Base-by-base conservation (phyloP, 495 filamentous ascomycete species). In the Pseudevernia furfuracea region DNA sequence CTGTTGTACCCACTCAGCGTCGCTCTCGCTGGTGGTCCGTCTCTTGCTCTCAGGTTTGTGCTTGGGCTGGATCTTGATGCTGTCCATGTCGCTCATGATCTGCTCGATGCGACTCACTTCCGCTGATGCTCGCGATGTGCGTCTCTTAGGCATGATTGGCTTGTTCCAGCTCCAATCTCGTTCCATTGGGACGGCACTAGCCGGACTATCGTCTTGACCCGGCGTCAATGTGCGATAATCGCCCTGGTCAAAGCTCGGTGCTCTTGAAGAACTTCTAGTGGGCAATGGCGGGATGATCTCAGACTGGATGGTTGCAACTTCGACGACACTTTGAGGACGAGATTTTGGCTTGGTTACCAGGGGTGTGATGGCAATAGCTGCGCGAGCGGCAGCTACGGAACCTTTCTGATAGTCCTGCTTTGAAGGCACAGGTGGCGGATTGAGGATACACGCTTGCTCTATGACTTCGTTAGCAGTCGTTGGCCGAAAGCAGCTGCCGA, bases 61-160 rank as follows among this genome's bases (percentile, higher is more conserved):
- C 21, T 49, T 61, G 3, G 59, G 30, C 11, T 62, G 36, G 17
- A 62, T 30, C 49, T 59, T 64, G 25, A 53, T 30, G 32, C 57
- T 58, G 9, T 64, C 63, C 39, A 68, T 62, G 4, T 65, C 58
- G 30, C 30, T 66, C 67, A 68, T 68, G 19, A 68, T 68, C 4
- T 59, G 58, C 55, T 68, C 67, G 36, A 68, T 68, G 8, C 63
- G 67, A 23, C 57, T 62, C 1, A 68, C 56, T 19, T 68, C 67
- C 9, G 43, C 60, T 19, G 52, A 57, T 12, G 61, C 44, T 21
- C 53, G 62, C 34, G 67, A 63, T 1, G 52, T 36, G 23, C 59
- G 62, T 46, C 43, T 34, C 7, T 36, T 37, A 3, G 52, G 61
- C n/a, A 57, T 12, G 21, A 30, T 23, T 11, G 56, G 44, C 25